Base-by-base conservation (phyloP, 805 yeast species). In the Schwanniomyces vanrijiae region DNA sequence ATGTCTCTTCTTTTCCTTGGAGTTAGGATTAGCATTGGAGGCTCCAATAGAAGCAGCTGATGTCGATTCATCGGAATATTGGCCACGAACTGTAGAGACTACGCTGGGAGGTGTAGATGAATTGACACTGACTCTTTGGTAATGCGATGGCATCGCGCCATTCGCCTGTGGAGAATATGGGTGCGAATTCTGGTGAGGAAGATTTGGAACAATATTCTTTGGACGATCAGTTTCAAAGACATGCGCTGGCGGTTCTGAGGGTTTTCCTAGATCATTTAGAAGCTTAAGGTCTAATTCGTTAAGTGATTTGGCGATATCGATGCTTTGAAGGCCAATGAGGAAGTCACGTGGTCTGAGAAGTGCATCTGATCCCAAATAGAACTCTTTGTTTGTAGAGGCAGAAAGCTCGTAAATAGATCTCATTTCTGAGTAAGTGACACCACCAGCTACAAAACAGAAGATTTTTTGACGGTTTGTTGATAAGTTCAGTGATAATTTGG, bases 361-460 rank as follows among this genome's bases (percentile, higher is more conserved):
- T 44, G 85, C 82, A 61, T 88, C 95, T 11, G 91, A 82, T 0
- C 98, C 98, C 48, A 92, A 68, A 50, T 85, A 81, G 14, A 94
- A 78, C 50, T 90, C 96, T 60, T 82, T 84, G 58, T 86, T 81
- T 47, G 81, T 73, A 39, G 76, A 64, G 14, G 70, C 65, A 7
- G 89, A 78, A 40, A 90, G 73, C 52, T 88, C 92, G 55, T 88
- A 84, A 3, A 84, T 83, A 10, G 88, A 77, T 51, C 92, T 78
- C 24, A 86, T 69, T 64, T 94, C 99, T 2, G 91, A 79, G 54
- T 85, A 81, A 0, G 98, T 89, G 18, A 88, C 66, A 7, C 98
- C 99, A 19, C 99, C 99, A 1, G 96, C 86, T 22, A 90, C 78
- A 59, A 83, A 94, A 47, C 90, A 80, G 53, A 91, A 80, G 6